Evolutionary conservation across 257 asterid species (phyloP), one percentile per base, ranked within the genome.

Genomic region (Fraxinus anomala): DNA sequence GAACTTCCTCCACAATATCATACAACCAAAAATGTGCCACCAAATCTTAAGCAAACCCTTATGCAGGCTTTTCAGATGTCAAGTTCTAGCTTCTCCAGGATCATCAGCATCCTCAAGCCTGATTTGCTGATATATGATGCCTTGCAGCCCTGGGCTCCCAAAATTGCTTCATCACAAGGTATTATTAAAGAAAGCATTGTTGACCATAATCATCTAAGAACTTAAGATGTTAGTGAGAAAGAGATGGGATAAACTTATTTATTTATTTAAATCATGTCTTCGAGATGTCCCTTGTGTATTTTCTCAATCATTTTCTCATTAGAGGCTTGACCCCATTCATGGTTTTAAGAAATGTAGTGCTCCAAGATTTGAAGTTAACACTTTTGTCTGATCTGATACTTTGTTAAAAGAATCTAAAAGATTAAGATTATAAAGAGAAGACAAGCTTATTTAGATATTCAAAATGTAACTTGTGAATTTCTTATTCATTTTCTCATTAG

Each of bases 1-100:
- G 79, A 76, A 12, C 73, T 76, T 44, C 73, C 79, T 23, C 47
- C 79, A 13, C 66, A 42, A 6, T 76, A 21, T 19, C 79, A 76
- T 67, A 76, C 73, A 1, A 76, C 73, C 5, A 76, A 66, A 21
- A 47, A 44, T 54, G 40, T 76, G 28, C 79, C 73, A 10, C 79
- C 73, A 9, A 24, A 42, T 49, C 66, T 76, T 31, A 37, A 24
- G 66, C 42, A 33, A 17, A 76, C 40, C 17, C 73, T 42, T 11
- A 37, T 21, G 21, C n/a, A 23, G 4, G 66, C 73, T 17, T 76
- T 76, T 66, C 44, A 76, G 7, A 40, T 39, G 61, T 21, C 73
- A 14, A 31, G 19, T 34, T 49, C 36, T 3, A 42, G n/a, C 66
- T 76, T 76, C 42, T 10, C 21, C 26, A 21, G 13, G 19, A 76